Evolutionary conservation across 768 basidiomycete genomes (phyloP), one percentile per base, ranked within the genome.

Genomic region (Boletus tomentosulus): DNA sequence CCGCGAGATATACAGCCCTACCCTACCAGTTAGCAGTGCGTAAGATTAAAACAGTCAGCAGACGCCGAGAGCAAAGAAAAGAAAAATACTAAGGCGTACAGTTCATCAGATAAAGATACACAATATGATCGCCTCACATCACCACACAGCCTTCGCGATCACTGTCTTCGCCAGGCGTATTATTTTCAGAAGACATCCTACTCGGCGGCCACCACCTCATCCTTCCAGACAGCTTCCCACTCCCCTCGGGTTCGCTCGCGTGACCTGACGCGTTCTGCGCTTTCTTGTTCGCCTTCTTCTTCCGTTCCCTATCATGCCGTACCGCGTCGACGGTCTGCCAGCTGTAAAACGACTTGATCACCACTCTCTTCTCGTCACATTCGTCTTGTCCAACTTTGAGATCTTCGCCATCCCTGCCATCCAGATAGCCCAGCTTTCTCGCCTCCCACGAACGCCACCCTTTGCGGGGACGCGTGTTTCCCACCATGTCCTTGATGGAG

Each of bases 251-350:
- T 41, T 70, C 66, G 57, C 55, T 71, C 71, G 43, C 62, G 65
- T 31, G 66, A 71, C 59, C 66, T 16, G 56, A 60, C 41, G 67
- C 75, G 12, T 27, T 80, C 44, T 67, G 73, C 4, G 68, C 69
- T 51, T 81, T 73, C 64, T 76, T 75, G 50, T 73, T 71, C 41
- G 75, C 61, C 69, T 82, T 88, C 59, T 77, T 66, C 71, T 80
- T 88, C 54, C 82, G 78, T 57, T 82, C 86, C 64, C 87, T 76
- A 50, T 77, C 79, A 33, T 77, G 73, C 54, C 78, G 77, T 46
- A 92, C 89, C 0, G 84, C 82, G 65, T 92, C 91, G 35, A 93
- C 89, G 10, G 81, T 86, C 75, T 92, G 87, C 87, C 88, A 91
- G 46, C 86, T 83, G 68, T 88, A 86, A 68, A 92, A 94, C 25